Conservation (phyloP, 805 yeast genomes). For the Starmerella davenportii region DNA sequence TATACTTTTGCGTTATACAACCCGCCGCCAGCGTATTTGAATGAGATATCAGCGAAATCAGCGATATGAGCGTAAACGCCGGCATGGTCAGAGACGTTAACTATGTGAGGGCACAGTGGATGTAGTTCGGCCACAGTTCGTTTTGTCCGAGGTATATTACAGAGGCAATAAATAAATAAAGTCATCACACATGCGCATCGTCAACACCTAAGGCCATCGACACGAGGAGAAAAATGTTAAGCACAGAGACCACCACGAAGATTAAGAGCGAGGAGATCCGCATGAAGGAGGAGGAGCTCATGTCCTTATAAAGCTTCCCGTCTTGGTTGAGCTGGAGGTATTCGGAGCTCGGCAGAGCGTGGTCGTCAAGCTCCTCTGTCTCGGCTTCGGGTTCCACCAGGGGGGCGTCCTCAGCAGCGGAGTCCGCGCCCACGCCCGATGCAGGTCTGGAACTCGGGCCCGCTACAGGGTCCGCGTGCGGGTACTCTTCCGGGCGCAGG, state of each 20-base stretch:
- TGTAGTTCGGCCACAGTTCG: no score
- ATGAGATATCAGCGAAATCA: no score
- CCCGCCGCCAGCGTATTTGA: no score
- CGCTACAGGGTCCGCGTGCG: constrained; percentile 1
- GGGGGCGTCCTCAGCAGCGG: not conserved
- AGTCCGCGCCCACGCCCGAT: not conserved
- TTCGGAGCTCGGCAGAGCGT: not conserved
- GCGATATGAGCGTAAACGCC: no score
- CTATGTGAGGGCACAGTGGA: no score
- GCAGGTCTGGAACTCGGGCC: constrained; percentile 5
- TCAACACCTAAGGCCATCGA: constrained; percentile 14
- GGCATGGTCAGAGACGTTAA: no score
- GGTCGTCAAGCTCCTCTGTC: not conserved
- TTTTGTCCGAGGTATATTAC: no score
- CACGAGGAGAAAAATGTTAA: constrained; percentile 50
- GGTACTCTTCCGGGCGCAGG: constrained; percentile 5
- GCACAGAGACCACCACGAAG: constrained; percentile 53
- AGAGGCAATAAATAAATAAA: not conserved
- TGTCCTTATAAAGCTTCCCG: constrained; percentile 32
- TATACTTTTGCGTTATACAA: no score
- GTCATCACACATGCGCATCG: constrained; percentile 8
- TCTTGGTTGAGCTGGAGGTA: constrained; percentile 13
- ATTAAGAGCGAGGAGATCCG: constrained; percentile 37
- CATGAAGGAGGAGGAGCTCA: constrained; percentile 47
- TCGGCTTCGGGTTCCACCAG: not conserved